Evolutionary conservation across 2,329 filamentous ascomycete genomes (phyloP), one percentile per base, ranked within the genome.

Genomic region (Zasmidium cellare): DNA sequence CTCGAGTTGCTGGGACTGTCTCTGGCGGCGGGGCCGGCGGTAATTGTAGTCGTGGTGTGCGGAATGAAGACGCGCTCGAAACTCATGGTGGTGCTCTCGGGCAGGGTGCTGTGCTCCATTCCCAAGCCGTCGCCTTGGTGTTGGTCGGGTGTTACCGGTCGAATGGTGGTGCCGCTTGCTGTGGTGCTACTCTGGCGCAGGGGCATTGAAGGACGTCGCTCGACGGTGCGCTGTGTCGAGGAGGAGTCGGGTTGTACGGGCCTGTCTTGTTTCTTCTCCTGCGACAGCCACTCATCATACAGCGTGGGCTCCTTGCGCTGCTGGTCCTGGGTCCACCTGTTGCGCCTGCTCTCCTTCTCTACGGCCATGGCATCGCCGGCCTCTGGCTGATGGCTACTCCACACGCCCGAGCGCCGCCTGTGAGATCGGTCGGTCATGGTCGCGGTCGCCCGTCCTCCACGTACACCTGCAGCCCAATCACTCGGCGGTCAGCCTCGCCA

Each of bases 101-200:
- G 57, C 50, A 59, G 51, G 46, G 53, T 44, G 28, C 55, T 55
- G 64, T 59, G 54, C 44, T 61, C 52, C 45, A 51, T 44, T 24
- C 53, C 58, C 50, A 58, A 57, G 51, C 56, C 45, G 28, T 54
- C 55, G 52, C 35, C 35, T 41, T 58, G 56, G 45, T 58, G 46
- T 44, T 65, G 53, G 46, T 91, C 88, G 64, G 87, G 87, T 61
- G 87, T 89, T 63, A 89, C 85, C 56, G 86, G 77, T 62, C 87
- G 84, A 67, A 87, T 83, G 47, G 82, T 83, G 62, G 58, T 59
- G 44, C 53, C 57, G 59, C 56, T 60, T 38, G 57, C 61, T 64
- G 61, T 61, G 23, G 61, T 68, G 51, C 55, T 60, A 61, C 64
- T 55, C 54, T 59, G 61, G 52, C 60, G 57, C 57, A 61, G 58